Evolutionary conservation across 169 alveolate genomes (phyloP), one percentile per base, ranked within the genome.

Genomic region (Eimeria sp.): DNA sequence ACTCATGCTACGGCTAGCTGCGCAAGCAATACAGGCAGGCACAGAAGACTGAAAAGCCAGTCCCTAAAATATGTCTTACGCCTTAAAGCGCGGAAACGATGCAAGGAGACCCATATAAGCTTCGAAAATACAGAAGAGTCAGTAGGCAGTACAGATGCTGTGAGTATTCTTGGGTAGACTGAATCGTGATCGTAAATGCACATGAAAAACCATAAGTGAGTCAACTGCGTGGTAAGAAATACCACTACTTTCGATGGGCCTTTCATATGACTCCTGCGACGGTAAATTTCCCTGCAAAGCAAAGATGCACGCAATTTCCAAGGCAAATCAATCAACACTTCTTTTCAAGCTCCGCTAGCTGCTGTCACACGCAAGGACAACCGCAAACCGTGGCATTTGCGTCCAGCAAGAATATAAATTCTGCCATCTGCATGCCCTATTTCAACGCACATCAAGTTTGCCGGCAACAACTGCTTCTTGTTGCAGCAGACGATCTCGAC

Each of bases 401-500:
- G 58, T 40, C 57, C 43, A 43, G 22, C 61, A 20, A 20, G 65
- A 22, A 70, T 45, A 16, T 45, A 57, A 43, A 43, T 22, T 45
- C 16, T 45, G 40, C 43, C 22, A 9, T 47, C 1, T 3, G 87
- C 87, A 76, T 43, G 25, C 40, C 25, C 87, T 18, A 18, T 45
- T 45, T 47, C 25, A 58, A 86, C 93, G 43, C 70, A 86, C 93
- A 18, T 86, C 93, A 30, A 34, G 58, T 43, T 63, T 58, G 20
- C 63, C 63, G 54, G 13, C 82, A 13, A 86, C 25, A 11, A 63
- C 49, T 34, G 93, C 63, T 86, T 86, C 93, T 86, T 86, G 93
- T 9, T 86, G 93, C 80, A 58, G 3, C 4, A 86, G 0, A 49
- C 93, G 93, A 27, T 86, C 93, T 86, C 80, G 76, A 43, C 93